These are phyloP conservation scores for Skeletonema potamos DNA, from an alignment of 108 stramenopile genomes.

Conservation along the genomic window DNA sequence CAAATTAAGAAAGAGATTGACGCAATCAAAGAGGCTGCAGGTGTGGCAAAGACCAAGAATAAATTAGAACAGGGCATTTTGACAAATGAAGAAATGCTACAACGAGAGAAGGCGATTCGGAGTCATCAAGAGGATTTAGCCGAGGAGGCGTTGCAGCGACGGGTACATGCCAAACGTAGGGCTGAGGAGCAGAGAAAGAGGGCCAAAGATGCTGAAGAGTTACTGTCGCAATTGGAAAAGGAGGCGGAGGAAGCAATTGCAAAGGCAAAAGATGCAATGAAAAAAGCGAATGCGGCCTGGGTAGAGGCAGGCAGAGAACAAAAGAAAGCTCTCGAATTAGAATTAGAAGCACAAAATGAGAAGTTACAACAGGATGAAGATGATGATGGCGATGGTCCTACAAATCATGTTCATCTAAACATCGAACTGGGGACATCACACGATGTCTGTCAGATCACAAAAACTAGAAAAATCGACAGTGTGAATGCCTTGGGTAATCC, in stretches of 20 bases:
- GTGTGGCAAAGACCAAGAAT: background rate
- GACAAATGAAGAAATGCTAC: background rate
- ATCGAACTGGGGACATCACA: background rate
- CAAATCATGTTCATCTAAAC: background rate
- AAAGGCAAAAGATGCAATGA: constrained; percentile 1
- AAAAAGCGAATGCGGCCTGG: background rate
- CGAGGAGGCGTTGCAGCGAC: background rate
- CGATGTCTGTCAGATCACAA: no score
- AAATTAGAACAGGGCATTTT: background rate
- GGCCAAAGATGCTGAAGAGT: background rate
- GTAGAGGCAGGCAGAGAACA: background rate
- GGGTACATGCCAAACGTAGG: background rate
- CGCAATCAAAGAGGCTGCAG: background rate
- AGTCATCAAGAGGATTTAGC: background rate
- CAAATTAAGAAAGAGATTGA: background rate
- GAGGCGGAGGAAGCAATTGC: background rate
- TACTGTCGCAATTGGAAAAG: background rate
- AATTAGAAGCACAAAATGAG: background rate
- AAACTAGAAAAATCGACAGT: background rate
- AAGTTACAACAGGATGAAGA: background rate
- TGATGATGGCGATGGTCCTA: background rate
- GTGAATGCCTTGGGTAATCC: background rate
- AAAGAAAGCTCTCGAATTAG: background rate
- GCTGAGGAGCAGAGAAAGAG: background rate
- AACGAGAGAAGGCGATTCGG: background rate